A percentile compares a stretch with the other conserved stretches of the same genome.
Evolutionary conservation across 805 yeast species (phyloP).

Genomic region (Candida mattraensis): DNA sequence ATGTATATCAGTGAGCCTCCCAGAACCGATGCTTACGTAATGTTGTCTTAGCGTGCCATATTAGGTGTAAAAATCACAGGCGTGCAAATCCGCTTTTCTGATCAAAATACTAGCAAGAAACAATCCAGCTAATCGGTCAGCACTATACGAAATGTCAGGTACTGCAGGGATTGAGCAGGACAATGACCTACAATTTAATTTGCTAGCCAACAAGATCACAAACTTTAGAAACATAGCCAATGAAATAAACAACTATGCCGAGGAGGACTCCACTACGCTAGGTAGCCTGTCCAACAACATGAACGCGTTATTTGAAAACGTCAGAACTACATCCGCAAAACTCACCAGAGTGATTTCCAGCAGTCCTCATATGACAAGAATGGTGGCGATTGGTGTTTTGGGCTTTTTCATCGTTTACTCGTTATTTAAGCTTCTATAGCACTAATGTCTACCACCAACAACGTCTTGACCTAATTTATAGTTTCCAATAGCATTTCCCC

Average conservation of each 20-base stretch:
- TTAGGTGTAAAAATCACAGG: too few species aligned
- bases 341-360: constrained; percentile 55
- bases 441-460: constrained; percentile 41
- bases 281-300: constrained; percentile 50
- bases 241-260: constrained; percentile 66
- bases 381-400: constrained; percentile 56
- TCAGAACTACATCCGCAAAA: constrained; percentile 52
- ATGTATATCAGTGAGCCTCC: too few species aligned
- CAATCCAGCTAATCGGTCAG: too few species aligned
- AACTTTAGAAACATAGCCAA: constrained; percentile 63
- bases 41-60: too few species aligned
- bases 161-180: constrained; percentile 37
- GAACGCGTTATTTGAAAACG: constrained; percentile 44
- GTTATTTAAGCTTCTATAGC: constrained; percentile 44
- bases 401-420: constrained; percentile 58
- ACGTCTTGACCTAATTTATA: constrained; percentile 85
- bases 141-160: constrained; percentile 26
- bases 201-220: constrained; percentile 63
- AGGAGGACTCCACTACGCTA: constrained; percentile 46
- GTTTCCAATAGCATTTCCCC: constrained; percentile 93
- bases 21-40: too few species aligned
- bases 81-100: neutral
- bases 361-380: constrained; percentile 60
- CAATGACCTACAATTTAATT: constrained; percentile 64
- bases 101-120: neutral